Base-by-base conservation (phyloP, 1,284 basidiomycete genomes). In the Leccinum subspadiceum region DNA sequence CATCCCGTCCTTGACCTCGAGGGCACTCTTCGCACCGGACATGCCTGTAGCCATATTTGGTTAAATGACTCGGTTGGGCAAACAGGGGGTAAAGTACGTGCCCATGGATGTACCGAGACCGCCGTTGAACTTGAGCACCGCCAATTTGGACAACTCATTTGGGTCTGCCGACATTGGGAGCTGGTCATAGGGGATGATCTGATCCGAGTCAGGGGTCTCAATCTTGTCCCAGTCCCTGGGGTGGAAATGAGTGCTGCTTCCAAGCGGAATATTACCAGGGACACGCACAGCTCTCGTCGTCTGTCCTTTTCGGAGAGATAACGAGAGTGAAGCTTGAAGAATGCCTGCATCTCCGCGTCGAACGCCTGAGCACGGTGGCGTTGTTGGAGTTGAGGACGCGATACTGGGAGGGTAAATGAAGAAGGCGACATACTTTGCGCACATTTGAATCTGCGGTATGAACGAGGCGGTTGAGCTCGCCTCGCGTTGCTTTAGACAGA, bases 111-210 rank as follows among this genome's bases (percentile, higher is more conserved):
- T 95, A 70, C 95, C 96, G 58, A 98, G 88, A 78, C 96, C 96
- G 77, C 97, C 96, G 77, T 98, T 98, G 73, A 98, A 90, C 81
- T 98, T 98, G 80, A 98, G 89, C 44, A 98, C 94, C 57, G 94
- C 96, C 65, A 98, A 87, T 81, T 95, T 96, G 81, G 87, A 87
- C 71, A 97, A 85, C 73, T 90, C 88, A 64, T 82, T 78, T 44
- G 82, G 78, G 74, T 93, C 85, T 58, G 81, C 76, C 10, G 79
- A 77, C 58, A 82, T 70, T 39, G 86, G 79, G 46, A 98, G 88
- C 62, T 86, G 78, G 57, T 86, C 78, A 78, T 98, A 98, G 29
- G 92, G 87, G 37, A 95, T 84, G 72, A 98, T 91, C 79, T 96
- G 90, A 73, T 97, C 91, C 12, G 86, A 84, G 53, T 92, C 88